Conservation (phyloP, 2,329 filamentous ascomycete species). For the Colletotrichum sp. region DNA sequence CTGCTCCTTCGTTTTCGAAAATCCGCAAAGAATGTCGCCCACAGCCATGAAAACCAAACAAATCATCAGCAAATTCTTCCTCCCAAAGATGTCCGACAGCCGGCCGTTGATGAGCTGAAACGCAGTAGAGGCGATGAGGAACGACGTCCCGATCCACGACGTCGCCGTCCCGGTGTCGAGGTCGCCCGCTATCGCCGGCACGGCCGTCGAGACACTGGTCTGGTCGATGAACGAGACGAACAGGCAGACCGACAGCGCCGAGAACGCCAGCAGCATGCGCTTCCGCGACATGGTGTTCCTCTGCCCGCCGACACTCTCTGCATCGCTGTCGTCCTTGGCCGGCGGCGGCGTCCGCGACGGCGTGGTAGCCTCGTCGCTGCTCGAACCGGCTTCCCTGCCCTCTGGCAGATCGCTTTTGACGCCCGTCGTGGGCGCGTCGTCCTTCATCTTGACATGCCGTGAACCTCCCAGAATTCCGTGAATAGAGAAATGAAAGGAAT, state of each 20-base stretch:
- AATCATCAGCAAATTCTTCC: constrained; percentile 35
- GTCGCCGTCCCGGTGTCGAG: constrained; percentile 34
- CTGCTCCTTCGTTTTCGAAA: constrained; percentile 32
- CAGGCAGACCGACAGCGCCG: constrained; percentile 32
- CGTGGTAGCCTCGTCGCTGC: background rate
- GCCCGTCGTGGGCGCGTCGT: background rate
- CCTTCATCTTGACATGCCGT: constrained; percentile 3
- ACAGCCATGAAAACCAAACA: constrained; percentile 31
- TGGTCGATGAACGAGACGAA: constrained; percentile 43
- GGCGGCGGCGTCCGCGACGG: background rate
- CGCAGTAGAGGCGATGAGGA: constrained; percentile 38
- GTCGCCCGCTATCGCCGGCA: constrained; percentile 41
- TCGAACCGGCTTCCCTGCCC: background rate
- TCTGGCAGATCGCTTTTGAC: background rate
- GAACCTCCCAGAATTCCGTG: background rate
- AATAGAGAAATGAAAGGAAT: background rate
- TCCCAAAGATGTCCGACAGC: constrained; percentile 39
- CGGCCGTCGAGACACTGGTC: constrained; percentile 35
- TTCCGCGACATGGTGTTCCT: constrained; percentile 38
- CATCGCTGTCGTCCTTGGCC: constrained; percentile 18
- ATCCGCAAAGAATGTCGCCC: constrained; percentile 36
- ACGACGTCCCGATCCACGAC: constrained; percentile 42
- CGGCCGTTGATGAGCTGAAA: constrained; percentile 41
- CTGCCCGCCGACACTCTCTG: constrained; percentile 31
- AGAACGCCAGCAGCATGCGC: constrained; percentile 33